Conservation (phyloP, 2,329 filamentous ascomycete species). For the Simplicillium sp. region DNA sequence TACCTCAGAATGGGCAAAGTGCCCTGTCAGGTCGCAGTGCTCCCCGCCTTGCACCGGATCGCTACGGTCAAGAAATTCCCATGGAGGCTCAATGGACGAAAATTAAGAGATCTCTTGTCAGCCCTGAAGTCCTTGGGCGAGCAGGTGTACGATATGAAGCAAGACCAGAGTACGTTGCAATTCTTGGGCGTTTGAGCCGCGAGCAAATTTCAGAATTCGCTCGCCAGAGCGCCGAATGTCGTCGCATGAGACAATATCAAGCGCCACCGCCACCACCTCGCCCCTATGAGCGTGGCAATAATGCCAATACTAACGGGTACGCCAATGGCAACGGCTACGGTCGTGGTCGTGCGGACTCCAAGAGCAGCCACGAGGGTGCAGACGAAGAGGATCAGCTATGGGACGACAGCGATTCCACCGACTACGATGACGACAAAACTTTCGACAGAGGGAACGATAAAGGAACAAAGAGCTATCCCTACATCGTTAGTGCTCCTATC, state of each 20-base stretch:
- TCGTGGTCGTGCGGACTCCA: constrained; percentile 17
- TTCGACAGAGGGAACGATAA: constrained; percentile 18
- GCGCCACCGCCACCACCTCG: constrained; percentile 5
- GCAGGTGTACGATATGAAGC: constrained; percentile 52
- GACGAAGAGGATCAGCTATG: constrained; percentile 18
- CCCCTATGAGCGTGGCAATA: neutral
- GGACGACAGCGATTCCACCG: constrained; percentile 21
- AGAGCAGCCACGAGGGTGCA: constrained; percentile 18
- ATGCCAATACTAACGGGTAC: neutral
- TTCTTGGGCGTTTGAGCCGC: constrained; percentile 44
- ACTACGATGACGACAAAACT: constrained; percentile 22
- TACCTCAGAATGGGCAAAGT: neutral
- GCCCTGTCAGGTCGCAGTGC: constrained; percentile 7
- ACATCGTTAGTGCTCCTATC: constrained; percentile 25
- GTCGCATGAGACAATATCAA: constrained; percentile 24
- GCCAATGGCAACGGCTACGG: constrained; percentile 1
- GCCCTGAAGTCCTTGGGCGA: constrained; percentile 45
- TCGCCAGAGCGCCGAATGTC: constrained; percentile 35
- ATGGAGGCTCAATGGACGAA: constrained; percentile 51
- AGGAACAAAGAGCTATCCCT: constrained; percentile 22
- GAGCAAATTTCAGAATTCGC: constrained; percentile 44
- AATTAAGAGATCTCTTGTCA: constrained; percentile 44
- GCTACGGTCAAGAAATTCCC: constrained; percentile 44
- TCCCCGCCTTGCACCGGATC: constrained; percentile 43
- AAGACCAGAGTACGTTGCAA: constrained; percentile 48